Evolutionary conservation across 495 filamentous ascomycete genomes (phyloP), one percentile per base, ranked within the genome.

Genomic region (Cercophora samala): DNA sequence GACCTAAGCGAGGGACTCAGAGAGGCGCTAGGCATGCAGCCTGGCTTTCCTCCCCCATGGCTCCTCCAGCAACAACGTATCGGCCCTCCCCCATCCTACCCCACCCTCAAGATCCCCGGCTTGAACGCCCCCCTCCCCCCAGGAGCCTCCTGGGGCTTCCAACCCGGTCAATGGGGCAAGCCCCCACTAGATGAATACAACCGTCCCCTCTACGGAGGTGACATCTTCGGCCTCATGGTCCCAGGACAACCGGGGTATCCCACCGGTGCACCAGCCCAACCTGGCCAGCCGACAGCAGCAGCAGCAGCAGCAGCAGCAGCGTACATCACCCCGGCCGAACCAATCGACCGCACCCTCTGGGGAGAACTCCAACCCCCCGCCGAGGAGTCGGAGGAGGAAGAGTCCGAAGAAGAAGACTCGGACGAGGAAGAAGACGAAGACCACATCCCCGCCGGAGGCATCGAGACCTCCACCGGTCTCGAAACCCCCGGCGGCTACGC

Each of bases 91-190:
- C 94, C 95, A 9, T 93, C 91, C 8, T 99, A 99, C 77, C 92
- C 95, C 22, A 89, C 90, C 21, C 82, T 97, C 55, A 97, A 94
- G 74, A 93, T 99, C 60, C 91, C 95, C 6, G 95, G 95, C 29
- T 83, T 99, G 22, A 99, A 97, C 78, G 93, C 93, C n/a, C 92
- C 95, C 4, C 90, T 93, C 8, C 95, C 95, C 4, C 85, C 91
- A n/a, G 95, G 95, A n/a, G 93, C 89, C 11, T 84, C 87, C 72
- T 99, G 95, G 95, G 95, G 95, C 18, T 97, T 96, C 74, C 90
- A 93, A 71, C 93, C 95, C 26, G 95, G 95, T 54, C 93, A 94
- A 51, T 99, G 95, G 78, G 95, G 95, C 58, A 97, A 97, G 74
- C 95, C 95, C 3, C 95, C 95, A 2, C 87, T 96, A 0, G 93